Base-by-base conservation (phyloP, 495 filamentous ascomycete genomes). In the Hypoxylon lenormandii region DNA sequence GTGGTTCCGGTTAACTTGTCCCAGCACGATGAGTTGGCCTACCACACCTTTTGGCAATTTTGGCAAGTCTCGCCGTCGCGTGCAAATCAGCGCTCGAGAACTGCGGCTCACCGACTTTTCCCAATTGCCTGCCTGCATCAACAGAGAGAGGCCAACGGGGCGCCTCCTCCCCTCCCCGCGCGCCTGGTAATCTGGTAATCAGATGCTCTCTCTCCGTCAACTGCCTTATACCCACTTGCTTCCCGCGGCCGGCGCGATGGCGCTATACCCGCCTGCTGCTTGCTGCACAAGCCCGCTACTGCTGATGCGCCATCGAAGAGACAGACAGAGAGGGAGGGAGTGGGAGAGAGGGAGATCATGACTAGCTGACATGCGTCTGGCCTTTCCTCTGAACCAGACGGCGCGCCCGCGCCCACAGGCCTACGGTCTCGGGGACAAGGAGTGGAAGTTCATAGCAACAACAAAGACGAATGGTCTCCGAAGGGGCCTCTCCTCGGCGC, bases 11-110 rank as follows among this genome's bases (percentile, higher is more conserved):
- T n/a, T n/a, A 11, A 7, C 1, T 33, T 59, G 47, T 36, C 47
- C 38, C 51, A 60, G 68, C 68, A 71, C 68, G 68, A 71, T 71
- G 68, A 71, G 68, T 71, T 71, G 68, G 68, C 68, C 68, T 71
- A 66, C 68, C 68, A 71, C 68, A 71, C 68, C 68, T 49, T 66
- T 65, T 49, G 38, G 23, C n/a, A 57, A 16, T 49, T 66, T 65
- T 49, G 38, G 23, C n/a, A 57, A 16, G 33, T 22, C 47, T 71
- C 68, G 68, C 57, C 62, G 62, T 52, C 47, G 57, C 62, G 68
- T 49, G 58, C 68, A 66, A 71, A 71, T 71, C 68, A 71, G 68
- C 57, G 53, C 48, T 51, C 62, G 58, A 71, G 51, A 30, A 53
- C 47, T 15, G 21, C 26, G 22, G 53, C 58, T 71, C 68, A 71